Conservation (phyloP, 108 stramenopile genomes). For the Conticribra guillardii region DNA sequence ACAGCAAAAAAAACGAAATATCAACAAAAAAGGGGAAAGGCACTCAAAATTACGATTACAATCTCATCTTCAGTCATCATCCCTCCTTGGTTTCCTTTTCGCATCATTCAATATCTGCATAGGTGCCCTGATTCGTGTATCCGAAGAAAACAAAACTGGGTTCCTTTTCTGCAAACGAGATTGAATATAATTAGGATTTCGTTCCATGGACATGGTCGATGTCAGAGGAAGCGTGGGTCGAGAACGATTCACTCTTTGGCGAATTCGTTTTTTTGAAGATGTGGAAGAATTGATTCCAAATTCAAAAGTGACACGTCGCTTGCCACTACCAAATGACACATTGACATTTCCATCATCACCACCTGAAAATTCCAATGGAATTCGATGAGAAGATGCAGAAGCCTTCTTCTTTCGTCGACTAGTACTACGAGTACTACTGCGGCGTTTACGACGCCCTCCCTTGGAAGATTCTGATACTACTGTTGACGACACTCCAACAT, state of each 20-base stretch:
- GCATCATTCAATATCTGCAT: slow-evolving; percentile 3
- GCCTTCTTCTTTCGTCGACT: slow-evolving; percentile 9
- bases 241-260: neutral
- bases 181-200: slow-evolving; percentile 6
- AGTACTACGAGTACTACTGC: too few species aligned
- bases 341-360: neutral
- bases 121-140: slow-evolving; percentile 18
- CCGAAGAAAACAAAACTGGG: slow-evolving; percentile 5
- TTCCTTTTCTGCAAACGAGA: slow-evolving; percentile 15
- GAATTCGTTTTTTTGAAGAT: neutral
- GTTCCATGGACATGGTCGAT: neutral
- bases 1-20: too few species aligned
- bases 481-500: neutral
- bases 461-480: neutral
- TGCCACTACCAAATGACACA: neutral
- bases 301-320: slow-evolving; percentile 7
- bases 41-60: too few species aligned
- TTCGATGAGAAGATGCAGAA: neutral
- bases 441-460: too few species aligned
- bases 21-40: too few species aligned
- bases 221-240: neutral
- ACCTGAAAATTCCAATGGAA: neutral
- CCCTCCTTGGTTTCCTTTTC: neutral
- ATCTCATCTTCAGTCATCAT: neutral
- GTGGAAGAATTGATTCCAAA: slow-evolving; percentile 12